Conservation (phyloP, 495 filamentous ascomycete genomes). For the Penicillium taxi region DNA sequence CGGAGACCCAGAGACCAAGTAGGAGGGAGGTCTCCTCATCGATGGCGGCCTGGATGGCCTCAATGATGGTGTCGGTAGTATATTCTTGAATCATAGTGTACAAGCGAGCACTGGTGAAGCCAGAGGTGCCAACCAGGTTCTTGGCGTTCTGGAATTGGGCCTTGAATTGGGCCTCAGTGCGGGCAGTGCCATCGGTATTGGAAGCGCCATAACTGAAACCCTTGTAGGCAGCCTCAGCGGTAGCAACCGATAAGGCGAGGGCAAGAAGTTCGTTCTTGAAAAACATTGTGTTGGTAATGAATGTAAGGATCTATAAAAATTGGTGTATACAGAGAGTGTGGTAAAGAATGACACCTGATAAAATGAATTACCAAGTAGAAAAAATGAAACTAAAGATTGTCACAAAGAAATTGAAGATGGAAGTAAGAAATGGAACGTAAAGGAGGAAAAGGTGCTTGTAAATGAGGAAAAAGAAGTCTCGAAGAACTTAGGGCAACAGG, state of each 20-base stretch:
- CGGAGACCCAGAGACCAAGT: conserved; percentile 72
- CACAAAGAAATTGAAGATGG: conserved; percentile 6
- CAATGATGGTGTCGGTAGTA: conserved; percentile 52
- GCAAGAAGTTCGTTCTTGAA: conserved; percentile 34
- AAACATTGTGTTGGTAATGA: conserved; percentile 1
- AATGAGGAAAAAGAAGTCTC: conserved; percentile 5
- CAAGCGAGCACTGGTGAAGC: conserved; percentile 65
- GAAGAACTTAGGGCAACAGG: not conserved
- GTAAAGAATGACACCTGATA: conserved; percentile 6
- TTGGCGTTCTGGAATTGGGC: conserved; percentile 63
- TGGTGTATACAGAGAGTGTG: conserved; percentile 5
- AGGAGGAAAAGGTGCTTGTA: conserved; percentile 1
- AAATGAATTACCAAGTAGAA: no score
- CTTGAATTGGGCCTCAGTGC: conserved; percentile 59
- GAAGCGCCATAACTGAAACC: conserved; percentile 82
- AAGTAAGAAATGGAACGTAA: conserved; percentile 4
- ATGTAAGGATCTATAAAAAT: not conserved
- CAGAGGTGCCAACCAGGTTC: conserved; percentile 57
- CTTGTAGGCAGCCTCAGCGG: conserved; percentile 44
- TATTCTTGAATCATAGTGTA: conserved; percentile 57
- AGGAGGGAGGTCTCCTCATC: conserved; percentile 61
- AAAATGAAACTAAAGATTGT: conserved; percentile 4
- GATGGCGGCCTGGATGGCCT: conserved; percentile 74
- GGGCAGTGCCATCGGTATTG: conserved; percentile 52
- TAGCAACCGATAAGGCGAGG: conserved; percentile 38